phyloP scores from a whole-genome alignment of 2,329 filamentous ascomycete genomes.

The Ophiocordyceps robertsii region DNA sequence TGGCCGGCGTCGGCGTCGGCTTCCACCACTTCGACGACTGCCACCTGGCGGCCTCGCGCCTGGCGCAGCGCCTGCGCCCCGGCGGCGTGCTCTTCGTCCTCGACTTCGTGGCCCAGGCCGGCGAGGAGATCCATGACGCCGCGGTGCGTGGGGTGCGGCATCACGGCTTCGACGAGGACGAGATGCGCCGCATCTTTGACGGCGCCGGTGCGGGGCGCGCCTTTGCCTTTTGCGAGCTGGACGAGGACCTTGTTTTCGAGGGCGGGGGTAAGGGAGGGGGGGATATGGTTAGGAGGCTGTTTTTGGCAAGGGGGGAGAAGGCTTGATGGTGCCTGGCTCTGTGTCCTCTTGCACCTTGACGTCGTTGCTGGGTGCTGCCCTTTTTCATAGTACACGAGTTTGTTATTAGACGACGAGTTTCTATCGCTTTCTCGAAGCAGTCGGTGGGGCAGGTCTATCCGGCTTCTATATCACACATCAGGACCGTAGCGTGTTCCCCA shows the following conservation, averaged over 20 bases:
- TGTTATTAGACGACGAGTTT: no score
- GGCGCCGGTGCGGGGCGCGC: constrained; percentile 42
- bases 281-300: constrained; percentile 26
- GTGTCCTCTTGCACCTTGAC: no score
- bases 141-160: constrained; percentile 43
- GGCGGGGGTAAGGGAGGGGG: constrained; percentile 14
- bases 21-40: constrained; percentile 59
- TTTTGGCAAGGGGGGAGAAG: constrained; percentile 13
- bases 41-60: constrained; percentile 38
- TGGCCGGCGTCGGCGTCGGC: constrained; percentile 47
- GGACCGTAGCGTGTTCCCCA: no score
- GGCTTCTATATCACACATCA: no score
- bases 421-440: no score
- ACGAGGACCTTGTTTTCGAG: constrained; percentile 33
- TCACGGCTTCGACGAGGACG: constrained; percentile 49
- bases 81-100: constrained; percentile 56
- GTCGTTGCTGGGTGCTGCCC: no score
- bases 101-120: constrained; percentile 49
- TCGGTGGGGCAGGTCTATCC: no score
- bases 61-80: constrained; percentile 47
- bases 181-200: constrained; percentile 47
- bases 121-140: constrained; percentile 10
- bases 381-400: no score
- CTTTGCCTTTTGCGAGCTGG: constrained; percentile 44
- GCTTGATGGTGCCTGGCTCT: not conserved